Evolutionary conservation across 768 basidiomycete genomes (phyloP), one percentile per base, ranked within the genome.

Genomic region (Pholiota conissans): DNA sequence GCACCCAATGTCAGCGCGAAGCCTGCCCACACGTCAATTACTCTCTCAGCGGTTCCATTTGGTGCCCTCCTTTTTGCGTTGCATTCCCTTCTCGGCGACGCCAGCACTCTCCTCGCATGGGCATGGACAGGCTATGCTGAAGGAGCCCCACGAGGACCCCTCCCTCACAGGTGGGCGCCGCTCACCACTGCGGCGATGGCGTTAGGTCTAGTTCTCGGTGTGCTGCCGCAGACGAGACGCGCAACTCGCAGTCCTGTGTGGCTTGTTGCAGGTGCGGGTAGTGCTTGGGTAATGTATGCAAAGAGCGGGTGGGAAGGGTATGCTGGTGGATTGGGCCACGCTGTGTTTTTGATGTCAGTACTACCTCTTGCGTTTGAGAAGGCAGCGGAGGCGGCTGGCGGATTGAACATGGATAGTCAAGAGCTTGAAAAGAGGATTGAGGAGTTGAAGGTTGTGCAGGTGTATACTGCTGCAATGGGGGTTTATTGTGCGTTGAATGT

Each of bases 101-200:
- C 89, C 1, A 87, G 86, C 61, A 91, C 91, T 0, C 79, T 93
- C 45, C 79, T 94, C 57, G 84, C 90, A 18, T 93, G 91, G 89
- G 87, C 90, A 2, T 95, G 93, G 93, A 89, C 91, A 0, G 93
- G 93, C n/a, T 95, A 87, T 61, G 81, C 84, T 20, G 74, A 87
- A 42, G 73, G 79, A 34, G 66, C 67, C 3, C 80, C 85, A 30
- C 80, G 74, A 49, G 93, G 93, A 0, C 93, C 93, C 2, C 69
- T 88, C 1, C 87, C 91, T 6, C 84, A 89, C 63, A 69, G 89
- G 4, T 85, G 89, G 64, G 85, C 84, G n/a, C 78, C 82, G 0
- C 68, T 90, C 47, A 91, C 91, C 13, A 75, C 93, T 30, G 65
- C 85, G 20, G 81, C 82, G 0, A 85, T 90, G 65, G 77, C 76